Evolutionary conservation across 2,329 filamentous ascomycete species (phyloP).

Genomic region (Incumbomyces lentus): DNA sequence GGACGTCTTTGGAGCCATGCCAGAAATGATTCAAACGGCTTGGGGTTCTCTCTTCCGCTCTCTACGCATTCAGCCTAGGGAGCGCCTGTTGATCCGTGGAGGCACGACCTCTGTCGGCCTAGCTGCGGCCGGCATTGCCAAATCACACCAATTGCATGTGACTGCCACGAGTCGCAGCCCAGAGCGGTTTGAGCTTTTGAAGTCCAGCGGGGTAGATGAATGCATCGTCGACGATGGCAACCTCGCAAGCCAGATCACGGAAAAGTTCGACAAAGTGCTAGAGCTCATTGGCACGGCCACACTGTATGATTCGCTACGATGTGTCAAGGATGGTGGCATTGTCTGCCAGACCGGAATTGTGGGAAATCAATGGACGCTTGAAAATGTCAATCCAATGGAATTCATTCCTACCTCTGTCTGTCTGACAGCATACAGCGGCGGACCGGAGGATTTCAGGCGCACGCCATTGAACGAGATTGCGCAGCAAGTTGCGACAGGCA

Average conservation of each 20-base stretch:
- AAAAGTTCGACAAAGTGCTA: conserved; percentile 33
- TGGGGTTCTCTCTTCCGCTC: conserved; percentile 35
- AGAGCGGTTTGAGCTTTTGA: conserved; percentile 26
- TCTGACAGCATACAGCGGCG: conserved; percentile 34
- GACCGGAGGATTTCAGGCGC: conserved; percentile 30
- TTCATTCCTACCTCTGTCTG: conserved; percentile 31
- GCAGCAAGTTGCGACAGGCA: conserved; percentile 29
- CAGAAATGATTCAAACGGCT: conserved; percentile 44
- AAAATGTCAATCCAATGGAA: conserved; percentile 35
- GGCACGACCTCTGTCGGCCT: conserved; percentile 41
- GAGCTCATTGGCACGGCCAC: conserved; percentile 37
- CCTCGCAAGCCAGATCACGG: conserved; percentile 28
- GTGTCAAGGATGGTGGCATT: conserved; percentile 29
- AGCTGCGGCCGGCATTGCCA: conserved; percentile 38
- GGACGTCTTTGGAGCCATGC: conserved; percentile 37
- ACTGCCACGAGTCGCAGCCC: conserved; percentile 30
- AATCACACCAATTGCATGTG: conserved; percentile 31
- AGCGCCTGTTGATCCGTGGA: conserved; percentile 39
- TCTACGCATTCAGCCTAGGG: conserved; percentile 30
- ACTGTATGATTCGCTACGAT: conserved; percentile 35
- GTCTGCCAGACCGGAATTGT: conserved; percentile 40
- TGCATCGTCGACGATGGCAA: conserved; percentile 33
- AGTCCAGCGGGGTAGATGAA: conserved; percentile 29
- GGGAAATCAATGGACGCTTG: conserved; percentile 32
- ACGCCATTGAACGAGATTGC: conserved; percentile 34